Base-by-base conservation (phyloP, 2,329 filamentous ascomycete genomes). In the Graphilbum ipis-grandicollis region DNA sequence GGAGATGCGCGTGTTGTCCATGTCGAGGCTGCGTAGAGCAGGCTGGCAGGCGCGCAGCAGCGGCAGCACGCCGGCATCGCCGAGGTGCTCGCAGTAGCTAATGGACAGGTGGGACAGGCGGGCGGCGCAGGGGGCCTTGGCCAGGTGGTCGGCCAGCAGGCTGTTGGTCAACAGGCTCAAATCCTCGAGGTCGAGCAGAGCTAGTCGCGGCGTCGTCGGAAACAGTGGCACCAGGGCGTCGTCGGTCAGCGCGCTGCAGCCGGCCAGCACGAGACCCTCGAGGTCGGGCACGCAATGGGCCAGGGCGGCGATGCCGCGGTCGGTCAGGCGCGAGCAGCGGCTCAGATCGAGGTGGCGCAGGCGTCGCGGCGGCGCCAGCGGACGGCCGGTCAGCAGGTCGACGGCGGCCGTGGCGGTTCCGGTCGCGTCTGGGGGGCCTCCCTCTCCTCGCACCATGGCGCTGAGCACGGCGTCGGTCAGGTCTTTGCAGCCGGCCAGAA, bases 1-100 rank as follows among this genome's bases (percentile, higher is more conserved):
- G 14, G 83, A 88, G 43, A 93, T 75, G 33, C 81, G 75, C 0
- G 88, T 96, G 54, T 96, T 96, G 59, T 98, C 90, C 65, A 96
- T 76, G 36, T 92, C 82, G 13, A 93, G 60, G 22, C 67, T 81
- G 34, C 65, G 64, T 13, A 96, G 65, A 13, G 60, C 66, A 0
- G 68, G 65, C 8, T 13, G 6, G 54, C 85, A 93, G 22, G 66
- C 69, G 49, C 84, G 82, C 46, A 96, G 64, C 3, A 94, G 62
- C 1, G 81, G 80, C 0, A 93, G 63, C 70, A 94, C 79, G 39
- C 88, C 88, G 0, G 65, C 60, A 51, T 96, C 90, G 19, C 84
- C 76, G 2, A 98, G 57, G 38, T 71, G 75, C 53, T 93, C 88
- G 53, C 90, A 98, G 53, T 85, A 93, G 48, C 83, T 88, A 46